These are phyloP conservation scores for Talaromyces adpressus DNA, from an alignment of 495 filamentous ascomycete genomes.

Conservation along the genomic window DNA sequence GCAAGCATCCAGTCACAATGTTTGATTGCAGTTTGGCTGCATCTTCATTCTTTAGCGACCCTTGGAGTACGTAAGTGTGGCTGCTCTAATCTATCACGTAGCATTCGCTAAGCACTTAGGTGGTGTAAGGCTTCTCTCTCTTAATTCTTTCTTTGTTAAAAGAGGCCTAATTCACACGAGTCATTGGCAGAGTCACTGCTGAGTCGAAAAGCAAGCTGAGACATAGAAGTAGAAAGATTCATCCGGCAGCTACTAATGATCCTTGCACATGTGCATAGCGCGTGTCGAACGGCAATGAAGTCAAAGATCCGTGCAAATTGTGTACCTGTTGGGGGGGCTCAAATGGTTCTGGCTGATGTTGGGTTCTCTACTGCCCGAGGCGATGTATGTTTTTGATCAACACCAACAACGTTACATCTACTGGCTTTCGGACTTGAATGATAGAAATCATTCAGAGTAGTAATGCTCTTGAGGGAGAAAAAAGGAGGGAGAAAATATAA, in stretches of 20 bases:
- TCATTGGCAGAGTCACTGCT: neutral
- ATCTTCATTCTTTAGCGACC: neutral
- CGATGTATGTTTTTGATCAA: no score
- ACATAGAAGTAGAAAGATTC: neutral
- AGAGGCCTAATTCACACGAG: neutral
- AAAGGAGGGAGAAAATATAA: no score
- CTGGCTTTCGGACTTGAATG: no score
- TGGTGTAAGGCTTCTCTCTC: neutral
- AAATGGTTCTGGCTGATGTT: neutral
- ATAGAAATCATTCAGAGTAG: no score
- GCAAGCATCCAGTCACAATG: neutral
- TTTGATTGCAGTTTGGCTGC: neutral
- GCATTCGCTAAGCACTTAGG: neutral
- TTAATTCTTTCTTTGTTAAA: neutral
- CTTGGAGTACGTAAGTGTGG: no score
- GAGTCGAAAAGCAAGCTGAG: neutral
- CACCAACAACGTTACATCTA: no score
- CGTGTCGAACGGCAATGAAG: neutral
- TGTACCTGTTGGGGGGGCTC: neutral
- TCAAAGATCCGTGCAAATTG: neutral
- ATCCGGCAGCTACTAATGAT: neutral
- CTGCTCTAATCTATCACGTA: neutral
- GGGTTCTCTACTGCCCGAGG: neutral
- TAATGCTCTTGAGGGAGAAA: no score
- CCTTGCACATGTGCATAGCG: neutral